Evolutionary conservation across 495 filamentous ascomycete species (phyloP), one percentile per base, ranked within the genome.

Genomic region (Achaetomiella virescens): DNA sequence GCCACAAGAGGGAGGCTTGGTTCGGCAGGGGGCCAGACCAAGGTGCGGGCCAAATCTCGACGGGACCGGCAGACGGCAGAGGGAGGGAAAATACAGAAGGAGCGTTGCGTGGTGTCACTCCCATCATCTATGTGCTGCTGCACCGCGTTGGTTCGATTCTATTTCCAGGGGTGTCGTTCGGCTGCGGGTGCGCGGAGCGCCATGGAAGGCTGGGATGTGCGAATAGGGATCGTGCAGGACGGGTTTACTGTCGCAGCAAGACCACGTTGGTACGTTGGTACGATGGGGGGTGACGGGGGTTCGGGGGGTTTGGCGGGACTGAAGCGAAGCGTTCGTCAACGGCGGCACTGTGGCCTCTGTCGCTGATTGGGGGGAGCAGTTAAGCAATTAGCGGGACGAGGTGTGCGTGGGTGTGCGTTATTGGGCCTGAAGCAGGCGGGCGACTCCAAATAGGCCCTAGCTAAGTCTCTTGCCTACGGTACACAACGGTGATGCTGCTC

Each of bases 331-430:
- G 48, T 59, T 56, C 57, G 54, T 48, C 51, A 49, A 35, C 48
- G 53, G 37, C 36, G 35, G 48, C 35, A 27, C 38, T 22, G 47
- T 29, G 53, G 54, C 44, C 48, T 35, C 48, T 42, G 50, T 18
- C 53, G 52, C 58, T 68, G 63, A 68, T 68, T 68, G 65, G 65
- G 63, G 62, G 47, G 5, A 31, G 27, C 27, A 31, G 5, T 31
- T 31, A 31, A 37, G 62, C 55, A 66, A 64, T 62, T 22, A 57
- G 57, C 60, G 63, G 58, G 57, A 50, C 55, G 48, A 43, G 53
- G 47, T 53, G 62, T 54, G 61, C 59, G 64, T 67, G 64, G 64
- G 54, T 52, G 53, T 49, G 44, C 57, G 62, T 62, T 62, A 67
- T 67, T 65, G 65, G 65, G 51, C 42, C 55, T 51, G 53, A n/a